phyloP scores from a whole-genome alignment of 495 filamentous ascomycete species.

The Geopyxis carbonaria region DNA sequence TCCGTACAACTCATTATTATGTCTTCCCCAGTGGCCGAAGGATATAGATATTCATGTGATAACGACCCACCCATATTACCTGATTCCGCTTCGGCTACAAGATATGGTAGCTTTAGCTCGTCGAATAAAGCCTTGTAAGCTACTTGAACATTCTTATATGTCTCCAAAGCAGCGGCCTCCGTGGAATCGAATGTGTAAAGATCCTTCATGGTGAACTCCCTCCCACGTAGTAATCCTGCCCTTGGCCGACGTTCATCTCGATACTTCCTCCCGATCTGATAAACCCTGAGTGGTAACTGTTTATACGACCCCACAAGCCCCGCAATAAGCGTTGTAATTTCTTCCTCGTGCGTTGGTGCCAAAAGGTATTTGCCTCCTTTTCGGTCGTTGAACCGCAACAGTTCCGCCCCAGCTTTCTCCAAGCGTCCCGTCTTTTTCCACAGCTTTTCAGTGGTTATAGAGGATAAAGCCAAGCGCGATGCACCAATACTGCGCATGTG shows the following conservation, averaged over 20 bases:
- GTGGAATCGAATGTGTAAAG: slow-evolving; percentile 85
- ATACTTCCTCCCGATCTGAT: slow-evolving; percentile 89
- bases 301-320: slow-evolving; percentile 67
- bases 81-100: slow-evolving; percentile 77
- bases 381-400: slow-evolving; percentile 68
- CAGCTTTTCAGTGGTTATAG: slow-evolving; percentile 66
- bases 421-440: slow-evolving; percentile 59
- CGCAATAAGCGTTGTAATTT: slow-evolving; percentile 69
- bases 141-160: slow-evolving; percentile 52
- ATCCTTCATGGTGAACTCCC: slow-evolving; percentile 97
- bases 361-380: slow-evolving; percentile 60
- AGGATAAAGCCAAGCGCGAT: slow-evolving; percentile 73
- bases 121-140: slow-evolving; percentile 62
- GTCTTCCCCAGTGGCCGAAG: slow-evolving; percentile 70
- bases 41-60: slow-evolving; percentile 88
- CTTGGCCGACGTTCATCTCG: slow-evolving; percentile 78
- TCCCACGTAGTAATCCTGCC: slow-evolving; percentile 73
- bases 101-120: slow-evolving; percentile 65
- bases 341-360: slow-evolving; percentile 91
- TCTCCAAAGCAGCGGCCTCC: slow-evolving; percentile 46
- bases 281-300: slow-evolving; percentile 68
- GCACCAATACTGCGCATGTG: slow-evolving; percentile 73
- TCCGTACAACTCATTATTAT: slow-evolving; percentile 53
- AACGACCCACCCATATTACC: slow-evolving; percentile 88
- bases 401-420: slow-evolving; percentile 39